Percentiles rank a stretch among this genome's conserved stretches.
Conservation (phyloP, 208 protist genomes). For the Trichomonas tenax region DNA sequence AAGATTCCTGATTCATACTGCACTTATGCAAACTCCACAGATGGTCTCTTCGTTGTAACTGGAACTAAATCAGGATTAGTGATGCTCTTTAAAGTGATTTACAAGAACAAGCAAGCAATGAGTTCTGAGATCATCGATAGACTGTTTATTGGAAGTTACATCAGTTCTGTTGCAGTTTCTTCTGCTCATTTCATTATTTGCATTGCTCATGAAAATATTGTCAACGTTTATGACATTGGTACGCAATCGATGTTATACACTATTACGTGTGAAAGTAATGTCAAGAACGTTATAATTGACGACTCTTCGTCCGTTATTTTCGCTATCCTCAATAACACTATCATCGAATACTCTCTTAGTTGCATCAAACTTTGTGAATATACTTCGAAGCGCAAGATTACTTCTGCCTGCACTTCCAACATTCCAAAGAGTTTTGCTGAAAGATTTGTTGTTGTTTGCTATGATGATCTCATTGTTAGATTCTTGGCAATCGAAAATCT, state of each 20-base stretch:
- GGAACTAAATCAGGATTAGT: not conserved
- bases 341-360: not conserved
- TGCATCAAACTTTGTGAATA: not conserved
- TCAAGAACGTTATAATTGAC: not conserved
- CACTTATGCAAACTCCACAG: not conserved
- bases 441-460: not conserved
- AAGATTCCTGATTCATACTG: not conserved
- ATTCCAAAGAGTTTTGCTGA: not conserved
- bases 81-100: not conserved
- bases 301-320: not conserved
- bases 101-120: not conserved
- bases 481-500: not conserved
- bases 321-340: not conserved
- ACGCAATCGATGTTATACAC: not conserved
- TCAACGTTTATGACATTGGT: not conserved
- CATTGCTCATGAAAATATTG: not conserved
- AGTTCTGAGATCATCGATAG: not conserved
- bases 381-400: not conserved
- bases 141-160: not conserved
- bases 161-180: not conserved
- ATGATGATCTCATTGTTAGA: not conserved
- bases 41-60: not conserved
- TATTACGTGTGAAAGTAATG: not conserved
- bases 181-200: not conserved
- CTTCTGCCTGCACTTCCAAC: not conserved